phyloP scores from a whole-genome alignment of 1,139 yeast genomes.

The Diutina rugosa region DNA sequence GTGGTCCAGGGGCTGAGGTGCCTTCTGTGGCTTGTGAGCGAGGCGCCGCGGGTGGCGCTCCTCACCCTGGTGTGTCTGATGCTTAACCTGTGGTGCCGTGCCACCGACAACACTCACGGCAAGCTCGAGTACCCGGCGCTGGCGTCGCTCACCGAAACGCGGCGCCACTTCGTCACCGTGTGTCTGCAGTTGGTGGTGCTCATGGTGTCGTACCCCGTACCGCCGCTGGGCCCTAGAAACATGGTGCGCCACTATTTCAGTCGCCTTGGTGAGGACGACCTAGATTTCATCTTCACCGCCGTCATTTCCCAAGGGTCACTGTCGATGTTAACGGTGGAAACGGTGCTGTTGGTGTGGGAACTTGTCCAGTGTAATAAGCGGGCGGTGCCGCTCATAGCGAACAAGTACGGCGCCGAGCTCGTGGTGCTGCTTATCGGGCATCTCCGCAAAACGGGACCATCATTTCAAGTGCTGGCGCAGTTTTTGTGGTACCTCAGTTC shows the following conservation, averaged over 20 bases:
- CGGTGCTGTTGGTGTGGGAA: slow-evolving; percentile 61
- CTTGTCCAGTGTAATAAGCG: slow-evolving; percentile 55
- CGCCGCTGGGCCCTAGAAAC: slow-evolving; percentile 33
- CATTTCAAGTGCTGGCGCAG: slow-evolving; percentile 34
- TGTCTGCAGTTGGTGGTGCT: slow-evolving; percentile 51
- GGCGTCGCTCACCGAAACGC: slow-evolving; percentile 26
- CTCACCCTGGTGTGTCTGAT: slow-evolving; percentile 56
- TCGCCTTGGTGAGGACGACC: slow-evolving; percentile 42
- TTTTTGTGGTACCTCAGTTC: slow-evolving; percentile 50
- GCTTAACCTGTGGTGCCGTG: slow-evolving; percentile 42
- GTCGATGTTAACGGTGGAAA: slow-evolving; percentile 41
- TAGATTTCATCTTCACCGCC: slow-evolving; percentile 29
- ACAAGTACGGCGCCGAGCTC: neutral
- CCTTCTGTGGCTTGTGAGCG: slow-evolving; percentile 43
- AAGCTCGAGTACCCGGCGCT: slow-evolving; percentile 21
- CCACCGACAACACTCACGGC: slow-evolving; percentile 14
- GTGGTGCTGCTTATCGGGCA: neutral
- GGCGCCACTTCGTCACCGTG: slow-evolving; percentile 41
- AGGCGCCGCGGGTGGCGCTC: slow-evolving; percentile 33
- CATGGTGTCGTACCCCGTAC: slow-evolving; percentile 56
- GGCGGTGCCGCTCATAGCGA: neutral
- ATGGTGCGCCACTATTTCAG: slow-evolving; percentile 39
- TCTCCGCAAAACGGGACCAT: neutral
- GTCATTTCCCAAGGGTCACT: slow-evolving; percentile 36
- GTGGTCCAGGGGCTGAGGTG: slow-evolving; percentile 44